Evolutionary conservation across 1,284 basidiomycete species (phyloP).

Genomic region (Fomitopsis palustris): DNA sequence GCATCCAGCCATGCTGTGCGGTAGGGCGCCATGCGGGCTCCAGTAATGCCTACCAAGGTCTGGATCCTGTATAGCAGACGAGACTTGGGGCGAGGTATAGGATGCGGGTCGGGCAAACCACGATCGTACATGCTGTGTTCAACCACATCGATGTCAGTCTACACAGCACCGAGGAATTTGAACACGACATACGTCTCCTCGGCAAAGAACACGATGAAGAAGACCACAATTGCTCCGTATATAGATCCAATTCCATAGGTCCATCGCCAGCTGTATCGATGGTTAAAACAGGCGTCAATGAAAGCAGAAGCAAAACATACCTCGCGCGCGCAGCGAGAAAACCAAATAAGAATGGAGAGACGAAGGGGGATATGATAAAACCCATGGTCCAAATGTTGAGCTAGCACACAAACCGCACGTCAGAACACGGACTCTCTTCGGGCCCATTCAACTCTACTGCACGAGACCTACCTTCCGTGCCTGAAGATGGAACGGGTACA

Average conservation of each 20-base stretch:
- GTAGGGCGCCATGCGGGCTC: conserved; percentile 57
- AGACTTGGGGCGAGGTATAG: conserved; percentile 32
- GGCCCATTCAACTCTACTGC: background rate
- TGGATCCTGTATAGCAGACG: conserved; percentile 56
- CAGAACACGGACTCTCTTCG: background rate
- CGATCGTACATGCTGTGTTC: conserved; percentile 77
- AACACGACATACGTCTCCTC: conserved; percentile 67
- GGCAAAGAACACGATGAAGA: conserved; percentile 52
- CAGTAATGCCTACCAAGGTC: conserved; percentile 65
- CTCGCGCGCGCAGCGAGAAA: conserved; percentile 60
- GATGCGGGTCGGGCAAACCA: conserved; percentile 44
- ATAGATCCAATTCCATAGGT: conserved; percentile 66
- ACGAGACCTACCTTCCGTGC: conserved; percentile 52
- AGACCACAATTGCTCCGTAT: conserved; percentile 53
- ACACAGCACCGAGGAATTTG: too few species aligned
- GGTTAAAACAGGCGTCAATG: background rate
- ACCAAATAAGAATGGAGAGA: conserved; percentile 68
- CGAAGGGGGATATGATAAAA: conserved; percentile 62
- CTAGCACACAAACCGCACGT: conserved; percentile 22
- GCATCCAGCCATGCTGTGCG: conserved; percentile 52
- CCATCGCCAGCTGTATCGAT: conserved; percentile 58
- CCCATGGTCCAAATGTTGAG: conserved; percentile 74
- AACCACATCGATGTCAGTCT: too few species aligned
- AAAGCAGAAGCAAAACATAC: conserved; percentile 23
- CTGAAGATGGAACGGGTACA: conserved; percentile 75